Evolutionary conservation across 805 yeast species (phyloP).

Genomic region (Ogataea haglerorum): DNA sequence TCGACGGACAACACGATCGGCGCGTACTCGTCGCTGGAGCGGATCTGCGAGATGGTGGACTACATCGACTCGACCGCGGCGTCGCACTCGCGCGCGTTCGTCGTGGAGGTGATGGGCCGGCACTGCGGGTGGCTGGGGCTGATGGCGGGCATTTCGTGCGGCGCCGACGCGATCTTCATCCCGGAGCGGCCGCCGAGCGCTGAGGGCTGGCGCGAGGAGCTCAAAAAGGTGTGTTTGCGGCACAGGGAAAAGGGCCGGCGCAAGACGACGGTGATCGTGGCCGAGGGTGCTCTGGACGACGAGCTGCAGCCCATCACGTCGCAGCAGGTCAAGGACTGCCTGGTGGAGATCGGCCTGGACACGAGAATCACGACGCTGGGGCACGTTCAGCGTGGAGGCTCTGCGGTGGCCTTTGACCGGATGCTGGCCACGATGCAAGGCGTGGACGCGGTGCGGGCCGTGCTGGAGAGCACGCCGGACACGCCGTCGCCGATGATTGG

Average conservation of each 20-base stretch:
- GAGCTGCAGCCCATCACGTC: slow-evolving; percentile 79
- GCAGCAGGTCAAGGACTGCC: slow-evolving; percentile 74
- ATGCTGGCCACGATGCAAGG: slow-evolving; percentile 93
- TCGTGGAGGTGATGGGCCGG: slow-evolving; percentile 98
- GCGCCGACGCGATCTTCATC: slow-evolving; percentile 90
- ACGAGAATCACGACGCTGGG: slow-evolving; percentile 93
- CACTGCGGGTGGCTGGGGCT: slow-evolving; percentile 99
- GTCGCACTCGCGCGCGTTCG: slow-evolving; percentile 96
- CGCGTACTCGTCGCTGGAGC: slow-evolving; percentile 86
- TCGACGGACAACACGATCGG: slow-evolving; percentile 96
- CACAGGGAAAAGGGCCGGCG: slow-evolving; percentile 88
- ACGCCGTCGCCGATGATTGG: slow-evolving; percentile 81
- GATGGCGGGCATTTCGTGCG: slow-evolving; percentile 96
- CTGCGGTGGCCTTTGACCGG: slow-evolving; percentile 95
- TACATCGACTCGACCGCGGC: slow-evolving; percentile 97
- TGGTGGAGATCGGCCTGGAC: slow-evolving; percentile 83
- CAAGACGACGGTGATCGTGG: slow-evolving; percentile 93
- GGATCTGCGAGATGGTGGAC: slow-evolving; percentile 92
- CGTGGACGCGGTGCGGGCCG: slow-evolving; percentile 95
- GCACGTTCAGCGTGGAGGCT: slow-evolving; percentile 98
- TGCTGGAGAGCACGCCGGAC: slow-evolving; percentile 79
- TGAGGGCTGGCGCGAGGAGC: slow-evolving; percentile 73
- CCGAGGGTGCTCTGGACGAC: slow-evolving; percentile 93
- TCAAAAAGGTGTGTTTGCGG: slow-evolving; percentile 68
- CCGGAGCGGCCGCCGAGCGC: slow-evolving; percentile 89